A percentile compares a stretch with the other conserved stretches of the same genome.
These are phyloP conservation scores for Artemisia tridentata DNA, from an alignment of 129 eudicot genomes.

Conservation along the genomic window DNA sequence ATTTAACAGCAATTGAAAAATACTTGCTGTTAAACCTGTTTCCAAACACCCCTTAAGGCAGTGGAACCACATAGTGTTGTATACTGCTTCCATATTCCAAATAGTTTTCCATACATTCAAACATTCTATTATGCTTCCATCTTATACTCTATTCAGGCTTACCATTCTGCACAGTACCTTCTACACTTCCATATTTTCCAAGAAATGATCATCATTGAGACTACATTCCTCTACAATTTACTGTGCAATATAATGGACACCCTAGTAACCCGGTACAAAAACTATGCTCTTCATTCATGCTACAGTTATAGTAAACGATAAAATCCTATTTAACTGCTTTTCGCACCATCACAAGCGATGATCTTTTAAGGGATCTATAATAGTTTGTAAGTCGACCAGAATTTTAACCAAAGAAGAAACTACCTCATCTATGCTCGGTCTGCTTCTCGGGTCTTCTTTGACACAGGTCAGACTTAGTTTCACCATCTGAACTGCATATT, in stretches of 20 bases:
- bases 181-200: too few relatives aligned
- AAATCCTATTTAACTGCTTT: not conserved
- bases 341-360: not conserved
- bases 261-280: not conserved
- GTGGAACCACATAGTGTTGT: too few relatives aligned
- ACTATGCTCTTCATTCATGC: not conserved
- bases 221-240: not conserved
- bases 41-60: too few relatives aligned
- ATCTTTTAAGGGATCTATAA: not conserved
- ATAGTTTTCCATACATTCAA: too few relatives aligned
- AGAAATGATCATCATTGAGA: too few relatives aligned
- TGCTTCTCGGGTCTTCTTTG: slow-evolving; percentile 36
- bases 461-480: slow-evolving; percentile 46
- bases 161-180: too few relatives aligned
- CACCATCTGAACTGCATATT: slow-evolving; percentile 39
- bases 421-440: slow-evolving; percentile 62
- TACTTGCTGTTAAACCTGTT: too few relatives aligned
- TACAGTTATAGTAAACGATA: not conserved
- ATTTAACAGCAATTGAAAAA: too few relatives aligned
- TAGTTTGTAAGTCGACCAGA: slow-evolving; percentile 22
- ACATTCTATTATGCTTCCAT: too few relatives aligned
- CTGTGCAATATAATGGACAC: not conserved
- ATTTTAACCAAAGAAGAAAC: slow-evolving; percentile 40
- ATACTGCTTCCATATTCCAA: too few relatives aligned
- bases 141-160: too few relatives aligned